These are phyloP conservation scores for Colletotrichum karsti DNA, from an alignment of 2,329 filamentous ascomycete genomes.

Conservation along the genomic window DNA sequence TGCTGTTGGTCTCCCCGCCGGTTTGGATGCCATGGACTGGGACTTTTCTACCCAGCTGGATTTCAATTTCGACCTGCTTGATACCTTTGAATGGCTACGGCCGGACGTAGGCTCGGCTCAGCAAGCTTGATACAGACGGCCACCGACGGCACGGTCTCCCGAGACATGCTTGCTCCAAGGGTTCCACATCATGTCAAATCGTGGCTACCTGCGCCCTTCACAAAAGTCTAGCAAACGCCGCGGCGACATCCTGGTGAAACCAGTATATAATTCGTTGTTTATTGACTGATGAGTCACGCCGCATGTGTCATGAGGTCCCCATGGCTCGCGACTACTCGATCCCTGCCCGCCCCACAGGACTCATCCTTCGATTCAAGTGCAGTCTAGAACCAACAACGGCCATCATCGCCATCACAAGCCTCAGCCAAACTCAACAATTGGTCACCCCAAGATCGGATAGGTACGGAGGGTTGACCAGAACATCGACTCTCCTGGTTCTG, in stretches of 20 bases:
- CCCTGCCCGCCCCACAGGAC: no score
- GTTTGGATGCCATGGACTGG: conserved; percentile 41
- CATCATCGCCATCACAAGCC: no score
- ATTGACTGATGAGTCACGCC: neutral
- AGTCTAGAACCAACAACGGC: no score
- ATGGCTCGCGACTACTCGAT: no score
- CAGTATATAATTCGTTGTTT: neutral
- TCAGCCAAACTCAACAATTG: no score
- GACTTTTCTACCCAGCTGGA: conserved; percentile 39
- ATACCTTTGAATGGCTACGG: conserved; percentile 58
- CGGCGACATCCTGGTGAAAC: neutral
- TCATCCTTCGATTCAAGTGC: no score
- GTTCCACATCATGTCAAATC: neutral
- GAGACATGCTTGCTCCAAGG: neutral
- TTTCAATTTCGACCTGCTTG: conserved; percentile 57
- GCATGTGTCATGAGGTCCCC: no score
- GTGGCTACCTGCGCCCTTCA: neutral
- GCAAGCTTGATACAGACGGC: conserved; percentile 6
- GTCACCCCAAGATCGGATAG: neutral
- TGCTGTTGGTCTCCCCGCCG: neutral
- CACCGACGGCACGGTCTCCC: neutral
- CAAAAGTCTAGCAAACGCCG: neutral
- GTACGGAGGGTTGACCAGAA: neutral
- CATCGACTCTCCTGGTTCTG: neutral
- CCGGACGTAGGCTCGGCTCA: conserved; percentile 25